These are phyloP conservation scores for Fusarium sacchari DNA, from an alignment of 2,329 filamentous ascomycete genomes.

Conservation along the genomic window DNA sequence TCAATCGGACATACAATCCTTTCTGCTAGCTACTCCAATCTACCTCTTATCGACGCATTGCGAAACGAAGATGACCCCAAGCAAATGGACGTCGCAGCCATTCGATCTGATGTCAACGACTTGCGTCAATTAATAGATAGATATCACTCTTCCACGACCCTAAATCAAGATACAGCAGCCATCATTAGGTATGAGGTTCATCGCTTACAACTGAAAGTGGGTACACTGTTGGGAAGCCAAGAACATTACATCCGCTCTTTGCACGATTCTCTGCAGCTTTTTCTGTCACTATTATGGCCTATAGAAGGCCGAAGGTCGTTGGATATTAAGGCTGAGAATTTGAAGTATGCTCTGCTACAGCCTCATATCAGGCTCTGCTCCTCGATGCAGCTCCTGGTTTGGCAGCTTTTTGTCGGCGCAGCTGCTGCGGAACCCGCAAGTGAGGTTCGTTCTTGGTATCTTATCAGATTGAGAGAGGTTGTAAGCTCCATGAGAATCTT, in stretches of 20 bases:
- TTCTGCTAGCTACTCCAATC: background rate
- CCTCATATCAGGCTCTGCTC: conserved; percentile 30
- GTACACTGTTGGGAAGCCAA: conserved; percentile 1
- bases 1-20: conserved; percentile 21
- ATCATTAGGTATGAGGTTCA: conserved; percentile 7
- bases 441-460: conserved; percentile 4
- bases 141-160: background rate
- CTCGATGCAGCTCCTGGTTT: conserved; percentile 27
- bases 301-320: background rate
- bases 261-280: background rate
- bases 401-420: conserved; percentile 37
- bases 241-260: conserved; percentile 25
- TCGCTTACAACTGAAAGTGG: conserved; percentile 9
- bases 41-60: conserved; percentile 27
- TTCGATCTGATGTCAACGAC: background rate
- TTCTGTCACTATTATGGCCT: conserved; percentile 27
- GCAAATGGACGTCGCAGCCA: background rate
- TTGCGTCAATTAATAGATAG: background rate
- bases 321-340: background rate
- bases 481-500: background rate
- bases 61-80: background rate
- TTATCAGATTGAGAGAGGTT: background rate
- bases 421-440: background rate
- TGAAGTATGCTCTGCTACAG: conserved; percentile 2
- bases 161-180: background rate